Percentiles rank a stretch among this genome's conserved stretches.
These are phyloP conservation scores for Sclerospora graminicola DNA, from an alignment of 352 stramenopile genomes.

Conservation along the genomic window DNA sequence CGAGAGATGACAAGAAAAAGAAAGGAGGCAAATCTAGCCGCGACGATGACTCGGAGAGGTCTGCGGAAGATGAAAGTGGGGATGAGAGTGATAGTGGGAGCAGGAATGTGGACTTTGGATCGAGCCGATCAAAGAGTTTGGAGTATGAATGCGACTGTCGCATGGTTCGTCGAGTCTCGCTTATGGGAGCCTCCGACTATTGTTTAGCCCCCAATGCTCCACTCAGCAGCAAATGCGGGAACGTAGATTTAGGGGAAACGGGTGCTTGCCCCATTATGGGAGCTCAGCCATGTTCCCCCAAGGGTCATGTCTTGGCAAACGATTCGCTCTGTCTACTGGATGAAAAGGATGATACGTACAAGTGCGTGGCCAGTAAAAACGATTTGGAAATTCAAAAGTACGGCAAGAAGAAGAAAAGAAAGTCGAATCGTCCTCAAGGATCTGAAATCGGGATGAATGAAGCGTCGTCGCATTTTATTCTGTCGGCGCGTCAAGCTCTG, in stretches of 20 bases:
- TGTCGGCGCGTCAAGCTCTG: conserved; percentile 13
- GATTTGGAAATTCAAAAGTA: conserved; percentile 58
- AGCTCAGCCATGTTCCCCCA: conserved; percentile 44
- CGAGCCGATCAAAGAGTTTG: conserved; percentile 18
- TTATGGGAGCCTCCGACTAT: conserved; percentile 67
- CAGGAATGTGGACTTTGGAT: conserved; percentile 13
- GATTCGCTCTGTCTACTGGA: conserved; percentile 52
- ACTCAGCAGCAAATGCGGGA: conserved; percentile 59
- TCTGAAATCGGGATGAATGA: conserved; percentile 10
- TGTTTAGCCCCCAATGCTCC: conserved; percentile 33
- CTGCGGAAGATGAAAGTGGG: conserved; percentile 6
- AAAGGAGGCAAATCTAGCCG: background rate
- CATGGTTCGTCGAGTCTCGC: conserved; percentile 36
- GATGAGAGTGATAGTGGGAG: conserved; percentile 13
- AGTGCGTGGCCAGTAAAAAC: conserved; percentile 56
- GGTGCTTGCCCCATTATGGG: conserved; percentile 44
- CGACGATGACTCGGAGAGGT: background rate
- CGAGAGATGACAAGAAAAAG: background rate
- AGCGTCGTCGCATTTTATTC: background rate
- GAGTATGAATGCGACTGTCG: conserved; percentile 39
- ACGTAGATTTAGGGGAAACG: conserved; percentile 31
- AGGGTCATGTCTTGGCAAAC: conserved; percentile 46
- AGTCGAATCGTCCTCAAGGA: conserved; percentile 6
- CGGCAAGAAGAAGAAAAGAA: conserved; percentile 32
- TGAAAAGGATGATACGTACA: conserved; percentile 54